A percentile compares a stretch with the other conserved stretches of the same genome.
These are phyloP conservation scores for Periconia sp. DNA, from an alignment of 2,329 filamentous ascomycete genomes.

Conservation along the genomic window DNA sequence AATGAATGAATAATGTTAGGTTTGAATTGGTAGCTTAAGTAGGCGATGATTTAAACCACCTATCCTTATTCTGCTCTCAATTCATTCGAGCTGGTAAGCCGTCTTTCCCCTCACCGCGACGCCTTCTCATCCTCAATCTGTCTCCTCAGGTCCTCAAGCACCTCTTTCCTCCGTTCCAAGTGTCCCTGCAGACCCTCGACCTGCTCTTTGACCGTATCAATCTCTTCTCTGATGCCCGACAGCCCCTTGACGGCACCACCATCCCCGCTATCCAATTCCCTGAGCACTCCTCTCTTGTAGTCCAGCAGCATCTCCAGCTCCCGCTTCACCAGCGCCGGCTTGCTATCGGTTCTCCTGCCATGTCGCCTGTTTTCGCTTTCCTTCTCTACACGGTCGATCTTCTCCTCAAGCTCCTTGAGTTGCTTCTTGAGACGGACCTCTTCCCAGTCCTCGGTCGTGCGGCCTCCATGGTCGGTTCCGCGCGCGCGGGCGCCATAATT, in stretches of 20 bases:
- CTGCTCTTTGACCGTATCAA: slow-evolving; percentile 90
- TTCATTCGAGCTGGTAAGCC: neutral
- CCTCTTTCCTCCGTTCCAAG: slow-evolving; percentile 72
- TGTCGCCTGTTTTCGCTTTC: slow-evolving; percentile 62
- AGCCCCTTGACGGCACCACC: slow-evolving; percentile 65
- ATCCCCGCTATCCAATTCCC: slow-evolving; percentile 72
- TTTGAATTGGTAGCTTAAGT: neutral
- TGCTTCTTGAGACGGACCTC: slow-evolving; percentile 94
- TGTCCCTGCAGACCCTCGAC: slow-evolving; percentile 87
- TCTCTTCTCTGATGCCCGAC: slow-evolving; percentile 79
- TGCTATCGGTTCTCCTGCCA: slow-evolving; percentile 66
- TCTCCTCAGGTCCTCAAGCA: slow-evolving; percentile 72
- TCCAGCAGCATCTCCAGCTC: slow-evolving; percentile 93
- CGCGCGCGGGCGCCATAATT: slow-evolving; percentile 68
- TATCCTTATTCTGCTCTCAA: too few relatives aligned
- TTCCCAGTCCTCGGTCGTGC: slow-evolving; percentile 92
- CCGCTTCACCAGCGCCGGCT: slow-evolving; percentile 88
- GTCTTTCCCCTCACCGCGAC: slow-evolving; percentile 25
- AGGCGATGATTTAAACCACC: neutral
- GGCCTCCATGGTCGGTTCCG: slow-evolving; percentile 87
- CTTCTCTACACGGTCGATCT: slow-evolving; percentile 80
- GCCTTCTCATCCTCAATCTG: slow-evolving; percentile 87
- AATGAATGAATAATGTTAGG: too few relatives aligned
- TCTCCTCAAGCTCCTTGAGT: slow-evolving; percentile 82
- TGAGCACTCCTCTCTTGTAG: slow-evolving; percentile 82